A percentile compares a stretch with the other conserved stretches of the same genome.
Evolutionary conservation across 2,329 filamentous ascomycete genomes (phyloP).

Genomic region (Penicillium sp.): DNA sequence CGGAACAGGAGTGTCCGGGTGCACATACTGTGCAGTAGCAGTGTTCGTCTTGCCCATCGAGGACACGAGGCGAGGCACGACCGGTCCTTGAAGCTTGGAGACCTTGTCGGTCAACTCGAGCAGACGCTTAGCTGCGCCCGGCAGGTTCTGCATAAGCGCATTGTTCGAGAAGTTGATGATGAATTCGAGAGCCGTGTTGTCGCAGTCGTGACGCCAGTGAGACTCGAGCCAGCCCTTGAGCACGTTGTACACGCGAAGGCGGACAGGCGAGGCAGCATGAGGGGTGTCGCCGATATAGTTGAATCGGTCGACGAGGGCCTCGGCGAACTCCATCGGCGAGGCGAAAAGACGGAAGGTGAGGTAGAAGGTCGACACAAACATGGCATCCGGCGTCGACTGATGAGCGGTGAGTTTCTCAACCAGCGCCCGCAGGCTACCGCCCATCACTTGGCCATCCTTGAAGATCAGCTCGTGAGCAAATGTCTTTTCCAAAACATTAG

Average conservation of each 20-base stretch:
- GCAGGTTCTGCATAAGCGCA: constrained; percentile 70
- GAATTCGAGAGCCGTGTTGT: constrained; percentile 73
- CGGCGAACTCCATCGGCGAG: constrained; percentile 76
- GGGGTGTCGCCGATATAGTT: constrained; percentile 85
- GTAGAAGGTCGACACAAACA: constrained; percentile 94
- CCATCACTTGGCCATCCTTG: constrained; percentile 92
- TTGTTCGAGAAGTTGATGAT: constrained; percentile 81
- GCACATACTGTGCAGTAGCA: constrained; percentile 71
- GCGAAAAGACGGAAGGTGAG: constrained; percentile 95
- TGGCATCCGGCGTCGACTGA: constrained; percentile 86
- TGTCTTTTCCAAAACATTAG: constrained; percentile 85
- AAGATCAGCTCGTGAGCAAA: constrained; percentile 92
- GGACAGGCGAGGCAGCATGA: constrained; percentile 76
- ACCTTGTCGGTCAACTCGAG: constrained; percentile 81
- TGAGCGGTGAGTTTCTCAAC: constrained; percentile 95
- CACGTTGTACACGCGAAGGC: constrained; percentile 90
- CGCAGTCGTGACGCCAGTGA: constrained; percentile 85
- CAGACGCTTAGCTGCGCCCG: constrained; percentile 79
- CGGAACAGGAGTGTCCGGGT: constrained; percentile 74
- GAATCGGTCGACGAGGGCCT: constrained; percentile 86
- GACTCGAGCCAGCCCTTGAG: constrained; percentile 98
- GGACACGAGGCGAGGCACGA: constrained; percentile 82
- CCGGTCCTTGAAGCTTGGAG: constrained; percentile 69
- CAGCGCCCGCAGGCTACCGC: constrained; percentile 85
- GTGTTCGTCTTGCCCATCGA: constrained; percentile 88